Base-by-base conservation (phyloP, 2,329 filamentous ascomycete species). In the Aureobasidium sp. region DNA sequence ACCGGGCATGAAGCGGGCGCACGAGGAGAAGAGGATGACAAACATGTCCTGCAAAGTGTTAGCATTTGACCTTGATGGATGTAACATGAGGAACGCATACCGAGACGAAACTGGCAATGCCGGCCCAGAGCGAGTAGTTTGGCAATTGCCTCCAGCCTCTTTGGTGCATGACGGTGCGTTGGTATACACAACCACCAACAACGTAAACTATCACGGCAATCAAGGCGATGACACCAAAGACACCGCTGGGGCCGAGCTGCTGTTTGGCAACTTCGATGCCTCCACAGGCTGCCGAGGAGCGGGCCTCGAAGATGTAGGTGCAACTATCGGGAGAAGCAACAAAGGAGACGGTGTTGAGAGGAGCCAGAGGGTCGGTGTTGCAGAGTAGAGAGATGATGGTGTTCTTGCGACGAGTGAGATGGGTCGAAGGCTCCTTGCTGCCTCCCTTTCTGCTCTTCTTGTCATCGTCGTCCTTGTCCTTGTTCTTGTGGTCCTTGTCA, bases 81-180 rank as follows among this genome's bases (percentile, higher is more conserved):
- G 5, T 16, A 30, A 7, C 21, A 49, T 9, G 45, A 9, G 5
- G 4, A 1, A 16, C 7, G 15, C 83, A 79, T 83, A 94, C 93
- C 80, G 83, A 88, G 69, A 96, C 77, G 73, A 96, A 96, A 67
- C 83, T 86, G 76, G 89, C 86, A 65, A 97, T 89, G 60, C 91
- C 88, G 34, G 90, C 86, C 94, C 94, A 99, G 67, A 97, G 83
- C 68, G 84, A 86, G 77, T 94, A 97, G 77, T 99, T 97, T 59
- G 94, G 94, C 67, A 97, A 78, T 74, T 99, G 94, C 67, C 90
- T 85, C 94, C 93, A 97, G 52, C 94, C 94, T 65, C 94, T 83
- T 68, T 96, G 91, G 73, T 99, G 90, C 76, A 92, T 88, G 62
- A 99, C 92, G 36, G 91, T 95, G 63, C 94, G 86, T 75, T 97